Percentiles rank a stretch among this genome's conserved stretches.
phyloP scores from a whole-genome alignment of 306 rosid species.

The Myrica gale region DNA sequence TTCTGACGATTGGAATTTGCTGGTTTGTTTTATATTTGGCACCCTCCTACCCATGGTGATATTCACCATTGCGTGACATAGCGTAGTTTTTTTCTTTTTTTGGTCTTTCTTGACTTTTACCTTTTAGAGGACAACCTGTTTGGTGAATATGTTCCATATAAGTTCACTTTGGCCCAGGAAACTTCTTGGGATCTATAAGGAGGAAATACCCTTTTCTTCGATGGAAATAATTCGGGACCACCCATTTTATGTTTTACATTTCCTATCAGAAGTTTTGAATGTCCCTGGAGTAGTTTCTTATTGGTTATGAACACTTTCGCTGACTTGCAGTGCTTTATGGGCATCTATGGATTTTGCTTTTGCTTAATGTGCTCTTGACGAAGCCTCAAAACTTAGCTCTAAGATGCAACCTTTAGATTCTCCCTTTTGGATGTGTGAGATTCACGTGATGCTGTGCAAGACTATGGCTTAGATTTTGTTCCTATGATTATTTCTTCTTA shows the following conservation, averaged over 20 bases:
- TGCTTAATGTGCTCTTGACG: background rate
- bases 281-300: background rate
- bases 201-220: background rate
- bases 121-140: background rate
- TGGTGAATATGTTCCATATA: background rate
- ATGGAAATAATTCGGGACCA: background rate
- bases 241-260: background rate
- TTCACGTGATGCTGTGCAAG: constrained; percentile 1
- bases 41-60: background rate
- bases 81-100: background rate
- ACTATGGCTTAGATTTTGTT: background rate
- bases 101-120: background rate
- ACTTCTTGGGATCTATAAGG: background rate
- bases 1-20: constrained; percentile 2
- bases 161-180: background rate
- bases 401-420: constrained; percentile 1
- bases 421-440: constrained; percentile 9
- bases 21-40: background rate
- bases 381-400: background rate
- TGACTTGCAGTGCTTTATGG: background rate
- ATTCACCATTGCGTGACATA: background rate
- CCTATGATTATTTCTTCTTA: background rate
- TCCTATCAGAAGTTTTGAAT: background rate
- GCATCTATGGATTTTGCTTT: background rate
- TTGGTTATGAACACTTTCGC: background rate